Evolutionary conservation across 345 rosid species (phyloP).

Genomic region (Lumnitzera littorea): DNA sequence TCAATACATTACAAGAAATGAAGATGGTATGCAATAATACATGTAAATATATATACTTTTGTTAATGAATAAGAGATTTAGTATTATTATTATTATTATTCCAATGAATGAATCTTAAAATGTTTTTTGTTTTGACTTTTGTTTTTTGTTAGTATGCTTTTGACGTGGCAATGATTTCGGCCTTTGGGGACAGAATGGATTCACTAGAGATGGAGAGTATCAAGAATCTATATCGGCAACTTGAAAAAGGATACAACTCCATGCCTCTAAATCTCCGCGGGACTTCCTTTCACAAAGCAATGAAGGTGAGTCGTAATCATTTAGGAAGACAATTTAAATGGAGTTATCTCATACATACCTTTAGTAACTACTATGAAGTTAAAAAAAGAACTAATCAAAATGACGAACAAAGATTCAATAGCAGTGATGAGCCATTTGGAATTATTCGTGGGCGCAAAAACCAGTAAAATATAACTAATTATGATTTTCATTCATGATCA

Average conservation of each 20-base stretch:
- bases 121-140: constrained; percentile 4
- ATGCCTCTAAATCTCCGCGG: constrained; percentile 89
- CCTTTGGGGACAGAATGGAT: constrained; percentile 54
- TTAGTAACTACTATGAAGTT: no score
- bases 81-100: not conserved
- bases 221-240: constrained; percentile 54
- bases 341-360: no score
- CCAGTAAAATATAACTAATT: no score
- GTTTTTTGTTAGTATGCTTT: constrained; percentile 60
- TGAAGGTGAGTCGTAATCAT: constrained; percentile 41
- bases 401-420: no score
- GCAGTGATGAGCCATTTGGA: no score
- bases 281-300: constrained; percentile 70
- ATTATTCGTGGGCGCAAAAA: no score
- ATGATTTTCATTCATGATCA: no score
- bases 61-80: not conserved
- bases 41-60: not conserved
- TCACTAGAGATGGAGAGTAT: constrained; percentile 49
- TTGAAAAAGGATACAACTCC: constrained; percentile 87
- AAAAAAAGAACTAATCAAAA: no score
- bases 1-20: constrained; percentile 84
- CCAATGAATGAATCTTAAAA: no score
- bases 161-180: constrained; percentile 87
- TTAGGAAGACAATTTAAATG: not conserved
- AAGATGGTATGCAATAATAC: constrained; percentile 50